Conservation (phyloP, 371 early-diverging fungal genomes). For the Mortierella sp. region DNA sequence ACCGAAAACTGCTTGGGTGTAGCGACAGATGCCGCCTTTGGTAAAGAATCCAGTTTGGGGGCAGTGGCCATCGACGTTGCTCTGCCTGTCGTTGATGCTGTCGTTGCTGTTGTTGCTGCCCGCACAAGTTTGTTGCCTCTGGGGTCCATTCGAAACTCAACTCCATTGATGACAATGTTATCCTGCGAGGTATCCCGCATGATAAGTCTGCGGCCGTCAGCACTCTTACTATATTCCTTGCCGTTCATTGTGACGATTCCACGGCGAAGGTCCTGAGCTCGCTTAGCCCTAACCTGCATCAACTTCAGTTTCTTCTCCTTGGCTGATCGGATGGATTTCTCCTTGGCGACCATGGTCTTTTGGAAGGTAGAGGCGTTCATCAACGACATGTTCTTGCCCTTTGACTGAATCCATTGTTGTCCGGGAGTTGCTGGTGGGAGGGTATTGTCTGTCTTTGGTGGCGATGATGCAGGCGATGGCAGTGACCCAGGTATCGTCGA, state of each 20-base stretch:
- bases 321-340: conserved; percentile 44
- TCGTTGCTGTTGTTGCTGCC: neutral
- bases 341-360: conserved; percentile 55
- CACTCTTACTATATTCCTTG: conserved; percentile 40
- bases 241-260: conserved; percentile 49
- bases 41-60: conserved; percentile 20
- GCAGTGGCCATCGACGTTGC: neutral
- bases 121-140: conserved; percentile 58
- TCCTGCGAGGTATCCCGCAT: conserved; percentile 36
- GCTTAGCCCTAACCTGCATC: conserved; percentile 37
- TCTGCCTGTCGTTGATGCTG: neutral
- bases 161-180: conserved; percentile 54
- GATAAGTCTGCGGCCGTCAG: conserved; percentile 44
- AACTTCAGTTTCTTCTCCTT: conserved; percentile 37
- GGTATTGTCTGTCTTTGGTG: neutral
- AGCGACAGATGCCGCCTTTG: conserved; percentile 22
- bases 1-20: conserved; percentile 58
- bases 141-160: conserved; percentile 49
- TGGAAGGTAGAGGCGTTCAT: conserved; percentile 45
- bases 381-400: conserved; percentile 51
- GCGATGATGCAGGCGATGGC: neutral
- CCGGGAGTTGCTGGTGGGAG: neutral
- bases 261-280: conserved; percentile 25
- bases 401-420: conserved; percentile 57
- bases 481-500: neutral